These are phyloP conservation scores for Zymoseptoria passerinii DNA, from an alignment of 2,329 filamentous ascomycete genomes.

Conservation along the genomic window DNA sequence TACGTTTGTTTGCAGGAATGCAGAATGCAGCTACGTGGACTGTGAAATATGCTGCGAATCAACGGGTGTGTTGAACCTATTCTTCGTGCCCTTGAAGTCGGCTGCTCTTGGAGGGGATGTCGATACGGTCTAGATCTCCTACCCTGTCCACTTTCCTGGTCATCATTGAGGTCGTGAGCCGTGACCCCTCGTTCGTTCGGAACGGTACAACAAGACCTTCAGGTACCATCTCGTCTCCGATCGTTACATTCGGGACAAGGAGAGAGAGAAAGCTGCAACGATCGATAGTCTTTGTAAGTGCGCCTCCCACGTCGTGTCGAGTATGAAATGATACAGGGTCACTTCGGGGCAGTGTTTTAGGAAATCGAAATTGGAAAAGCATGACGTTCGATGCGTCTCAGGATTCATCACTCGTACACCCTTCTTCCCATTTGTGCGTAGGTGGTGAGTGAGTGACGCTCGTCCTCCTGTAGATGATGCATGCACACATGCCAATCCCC, in stretches of 20 bases:
- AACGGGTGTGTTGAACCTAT: too few species aligned
- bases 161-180: too few species aligned
- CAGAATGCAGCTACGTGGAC: too few species aligned
- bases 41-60: too few species aligned
- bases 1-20: too few species aligned
- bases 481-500: background rate
- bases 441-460: background rate
- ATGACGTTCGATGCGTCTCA: background rate
- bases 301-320: background rate
- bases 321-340: background rate
- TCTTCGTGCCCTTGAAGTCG: too few species aligned
- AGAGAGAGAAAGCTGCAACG: background rate
- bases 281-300: background rate
- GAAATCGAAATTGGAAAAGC: background rate
- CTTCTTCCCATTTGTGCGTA: background rate
- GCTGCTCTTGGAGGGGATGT: too few species aligned
- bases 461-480: background rate
- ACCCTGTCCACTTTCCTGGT: too few species aligned
- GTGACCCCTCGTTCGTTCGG: too few species aligned
- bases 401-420: background rate
- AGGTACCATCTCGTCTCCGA: background rate
- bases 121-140: too few species aligned
- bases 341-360: background rate
- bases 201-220: background rate
- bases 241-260: background rate